A percentile compares a stretch with the other conserved stretches of the same genome.
These are phyloP conservation scores for Extremus antarcticus DNA, from an alignment of 495 filamentous ascomycete species.

Conservation along the genomic window DNA sequence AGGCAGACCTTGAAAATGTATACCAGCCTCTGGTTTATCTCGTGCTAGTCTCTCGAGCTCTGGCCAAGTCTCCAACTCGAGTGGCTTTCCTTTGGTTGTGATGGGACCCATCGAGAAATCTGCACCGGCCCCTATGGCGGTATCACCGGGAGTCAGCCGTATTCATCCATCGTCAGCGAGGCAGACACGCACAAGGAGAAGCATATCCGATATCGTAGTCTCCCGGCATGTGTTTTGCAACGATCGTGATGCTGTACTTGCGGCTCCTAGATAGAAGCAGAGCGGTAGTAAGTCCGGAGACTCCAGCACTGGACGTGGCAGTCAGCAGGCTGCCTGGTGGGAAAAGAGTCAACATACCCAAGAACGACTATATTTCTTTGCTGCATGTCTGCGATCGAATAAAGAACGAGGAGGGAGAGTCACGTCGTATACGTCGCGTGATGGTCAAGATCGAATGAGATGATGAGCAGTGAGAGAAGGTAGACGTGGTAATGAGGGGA, in stretches of 20 bases:
- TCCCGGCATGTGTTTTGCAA: constrained; percentile 95
- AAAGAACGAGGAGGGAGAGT: not conserved
- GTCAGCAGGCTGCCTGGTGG: not conserved
- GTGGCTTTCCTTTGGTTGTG: constrained; percentile 39
- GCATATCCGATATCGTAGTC: constrained; percentile 97
- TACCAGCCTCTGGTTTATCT: constrained; percentile 73
- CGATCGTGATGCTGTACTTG: constrained; percentile 61
- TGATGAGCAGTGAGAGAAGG: no score
- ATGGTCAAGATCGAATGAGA: no score
- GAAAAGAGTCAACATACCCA: constrained; percentile 4
- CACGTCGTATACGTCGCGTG: no score
- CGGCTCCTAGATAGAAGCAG: constrained; percentile 65
- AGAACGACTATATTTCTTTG: constrained; percentile 17
- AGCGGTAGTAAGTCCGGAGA: constrained; percentile 85
- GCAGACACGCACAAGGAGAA: constrained; percentile 74
- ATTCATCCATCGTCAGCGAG: not conserved
- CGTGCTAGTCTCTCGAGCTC: constrained; percentile 37
- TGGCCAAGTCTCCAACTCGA: constrained; percentile 33
- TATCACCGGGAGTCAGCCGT: not conserved
- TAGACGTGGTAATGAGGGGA: no score
- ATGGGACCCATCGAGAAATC: not conserved
- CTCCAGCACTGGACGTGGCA: constrained; percentile 57
- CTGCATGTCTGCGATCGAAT: not conserved
- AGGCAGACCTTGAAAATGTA: constrained; percentile 70
- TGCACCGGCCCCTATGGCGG: constrained; percentile 34